Evolutionary conservation across 768 basidiomycete species (phyloP).

Genomic region (Lactarius trivialis): DNA sequence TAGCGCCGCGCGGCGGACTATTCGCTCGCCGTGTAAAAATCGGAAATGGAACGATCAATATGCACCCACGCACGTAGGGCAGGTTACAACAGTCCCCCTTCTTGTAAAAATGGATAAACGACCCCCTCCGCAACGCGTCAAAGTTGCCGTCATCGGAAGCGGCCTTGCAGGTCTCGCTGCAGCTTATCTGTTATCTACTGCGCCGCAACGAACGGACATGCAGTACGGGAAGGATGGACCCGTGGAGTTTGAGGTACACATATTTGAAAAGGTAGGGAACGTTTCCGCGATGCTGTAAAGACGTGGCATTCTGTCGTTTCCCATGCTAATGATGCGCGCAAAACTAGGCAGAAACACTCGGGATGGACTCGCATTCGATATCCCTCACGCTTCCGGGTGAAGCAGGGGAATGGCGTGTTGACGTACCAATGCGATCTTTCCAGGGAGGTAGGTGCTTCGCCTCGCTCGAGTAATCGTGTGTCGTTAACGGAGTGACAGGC

Average conservation of each 20-base stretch:
- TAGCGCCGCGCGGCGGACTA: not conserved
- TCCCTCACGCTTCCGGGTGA: slow-evolving; percentile 36
- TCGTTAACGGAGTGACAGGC: slow-evolving; percentile 35
- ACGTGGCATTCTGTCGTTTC: not conserved
- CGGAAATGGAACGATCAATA: not conserved
- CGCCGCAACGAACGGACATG: slow-evolving; percentile 21
- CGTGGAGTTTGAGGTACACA: slow-evolving; percentile 56
- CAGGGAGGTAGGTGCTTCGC: slow-evolving; percentile 52
- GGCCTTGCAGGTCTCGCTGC: slow-evolving; percentile 70
- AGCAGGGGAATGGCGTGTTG: slow-evolving; percentile 47
- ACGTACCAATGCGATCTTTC: slow-evolving; percentile 79
- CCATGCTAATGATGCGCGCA: not conserved
- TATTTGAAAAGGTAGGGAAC: slow-evolving; percentile 66
- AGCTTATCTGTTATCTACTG: slow-evolving; percentile 46
- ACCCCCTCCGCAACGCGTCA: slow-evolving; percentile 28
- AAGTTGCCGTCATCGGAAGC: slow-evolving; percentile 64
- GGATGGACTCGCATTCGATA: slow-evolving; percentile 64
- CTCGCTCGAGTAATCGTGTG: not conserved
- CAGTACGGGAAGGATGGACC: slow-evolving; percentile 23
- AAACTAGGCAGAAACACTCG: slow-evolving; percentile 45
- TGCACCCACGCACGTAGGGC: not conserved
- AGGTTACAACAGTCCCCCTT: not conserved
- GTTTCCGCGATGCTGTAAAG: too few relatives aligned
- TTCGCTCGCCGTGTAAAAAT: not conserved
- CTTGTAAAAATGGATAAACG: not conserved